Base-by-base conservation (phyloP, 177 flowering plant genomes). In the Vitis hybrid region DNA sequence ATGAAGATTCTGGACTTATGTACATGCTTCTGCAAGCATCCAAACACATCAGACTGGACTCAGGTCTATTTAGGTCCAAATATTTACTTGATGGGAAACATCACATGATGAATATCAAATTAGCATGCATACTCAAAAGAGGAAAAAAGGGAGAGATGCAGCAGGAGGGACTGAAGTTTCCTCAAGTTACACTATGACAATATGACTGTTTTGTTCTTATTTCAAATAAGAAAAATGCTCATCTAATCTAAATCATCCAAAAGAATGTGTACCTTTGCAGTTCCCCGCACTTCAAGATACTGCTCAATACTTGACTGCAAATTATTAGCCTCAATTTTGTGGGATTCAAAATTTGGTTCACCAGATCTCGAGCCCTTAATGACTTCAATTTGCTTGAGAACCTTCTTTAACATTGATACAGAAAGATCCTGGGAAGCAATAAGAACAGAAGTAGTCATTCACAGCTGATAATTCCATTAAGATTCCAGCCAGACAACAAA, bases 341-440 rank as follows among this genome's bases (percentile, higher is more conserved):
- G 93, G 12, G 97, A 83, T 65, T 87, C 97, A 75, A 93, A 95
- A 77, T 91, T 95, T 23, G 97, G 91, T 30, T 55, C 52, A 34
- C 98, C 97, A 23, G 92, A 88, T 68, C 99, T 85, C 7, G 99
- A 89, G 76, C 74, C 82, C 75, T 76, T 87, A 40, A 95, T 95
- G 21, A 77, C 75, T 40, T 91, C 97, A 6, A 85, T 87, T 81
- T 89, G 88, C 79, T 79, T 88, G n/a, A 95, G 78, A 71, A 95
- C 89, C 71, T 90, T 93, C 66, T 83, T 90, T 1, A 95, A 87
- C 87, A 89, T 70, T 3, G 89, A 51, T 5, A 79, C 64, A n/a
- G 98, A 84, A 67, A 79, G 81, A 82, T 93, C 98, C 99, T 95
- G 76, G 60, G 72, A 72, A 66, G 10, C 14, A 73, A 75, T 23